Percentiles rank a stretch among this genome's conserved stretches.
These are phyloP conservation scores for Trypanosoma scelopori DNA, from an alignment of 208 protist species.

Conservation along the genomic window DNA sequence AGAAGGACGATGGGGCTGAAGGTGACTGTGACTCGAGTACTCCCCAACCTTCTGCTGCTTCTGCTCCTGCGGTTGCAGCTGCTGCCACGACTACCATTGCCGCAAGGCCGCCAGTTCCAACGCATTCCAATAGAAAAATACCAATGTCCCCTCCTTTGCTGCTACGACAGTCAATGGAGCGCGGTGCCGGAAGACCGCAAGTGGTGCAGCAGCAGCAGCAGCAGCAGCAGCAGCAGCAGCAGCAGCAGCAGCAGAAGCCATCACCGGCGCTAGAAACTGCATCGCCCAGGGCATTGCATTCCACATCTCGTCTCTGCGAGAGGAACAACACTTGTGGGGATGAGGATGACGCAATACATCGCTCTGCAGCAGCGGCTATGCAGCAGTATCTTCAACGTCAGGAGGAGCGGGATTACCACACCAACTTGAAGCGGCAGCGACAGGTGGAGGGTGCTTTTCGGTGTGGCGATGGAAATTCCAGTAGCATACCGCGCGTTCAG, in stretches of 20 bases:
- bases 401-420: conserved; percentile 4
- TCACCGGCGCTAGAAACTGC: too few species aligned
- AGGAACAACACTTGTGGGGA: not conserved
- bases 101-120: too few species aligned
- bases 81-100: too few species aligned
- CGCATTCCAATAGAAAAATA: not conserved
- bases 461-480: not conserved
- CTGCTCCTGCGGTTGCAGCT: not conserved
- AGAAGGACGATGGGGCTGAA: not conserved
- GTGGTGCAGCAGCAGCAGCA: too few species aligned
- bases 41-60: not conserved
- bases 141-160: not conserved
- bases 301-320: too few species aligned
- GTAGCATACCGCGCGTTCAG: not conserved
- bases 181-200: not conserved
- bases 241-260: too few species aligned
- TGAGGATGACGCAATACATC: conserved; percentile 4
- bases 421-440: not conserved
- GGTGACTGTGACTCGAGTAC: too few species aligned
- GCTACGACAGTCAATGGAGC: not conserved
- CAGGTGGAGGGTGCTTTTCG: not conserved
- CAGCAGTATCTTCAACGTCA: conserved; percentile 21
- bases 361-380: conserved; percentile 14
- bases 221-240: too few species aligned
- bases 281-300: too few species aligned